Percentiles rank a stretch among this genome's conserved stretches.
These are phyloP conservation scores for Medicago truncatula DNA, from an alignment of 306 rosid genomes.

Conservation along the genomic window MtrunA17r5.0-ANR NC_053047.1:32126501-32127000, in stretches of 20 bases:
- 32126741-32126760: not conserved
- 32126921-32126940: not conserved
- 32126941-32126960: not conserved
- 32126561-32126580: not conserved
- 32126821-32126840: slow-evolving; percentile 34
- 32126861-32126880: slow-evolving; percentile 39
- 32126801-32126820: not conserved
- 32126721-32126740: not conserved
- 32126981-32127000: slow-evolving; percentile 36
- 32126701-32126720: not conserved
- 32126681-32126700: not conserved
- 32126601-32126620: not conserved
- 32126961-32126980: not conserved
- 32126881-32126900: slow-evolving; percentile 2
- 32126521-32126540: not conserved
- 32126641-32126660: not conserved
- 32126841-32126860: slow-evolving; percentile 45
- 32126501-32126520: not conserved
- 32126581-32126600: not conserved
- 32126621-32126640: not conserved
- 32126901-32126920: not conserved
- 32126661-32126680: not conserved
- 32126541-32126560: not conserved
- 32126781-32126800: not conserved
- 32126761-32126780: not conserved